Evolutionary conservation across 2,329 filamentous ascomycete genomes (phyloP).

Genomic region (Diaporthe vexans): DNA sequence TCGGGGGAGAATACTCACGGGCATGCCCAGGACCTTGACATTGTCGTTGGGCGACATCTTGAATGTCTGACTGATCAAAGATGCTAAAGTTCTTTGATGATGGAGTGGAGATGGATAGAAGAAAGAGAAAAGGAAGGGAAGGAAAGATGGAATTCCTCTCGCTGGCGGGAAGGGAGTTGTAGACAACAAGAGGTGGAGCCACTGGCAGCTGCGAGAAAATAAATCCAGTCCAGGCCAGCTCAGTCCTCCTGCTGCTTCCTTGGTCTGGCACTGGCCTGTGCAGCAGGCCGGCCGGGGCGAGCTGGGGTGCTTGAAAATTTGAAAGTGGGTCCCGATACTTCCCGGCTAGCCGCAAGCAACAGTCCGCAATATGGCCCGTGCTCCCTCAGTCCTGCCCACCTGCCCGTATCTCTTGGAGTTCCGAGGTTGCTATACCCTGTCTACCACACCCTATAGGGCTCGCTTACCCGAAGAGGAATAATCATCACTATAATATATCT

Average conservation of each 20-base stretch:
- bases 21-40: constrained; percentile 76
- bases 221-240: constrained; percentile 32
- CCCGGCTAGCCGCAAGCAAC: constrained; percentile 34
- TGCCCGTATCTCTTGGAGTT: neutral
- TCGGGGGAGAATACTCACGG: constrained; percentile 63
- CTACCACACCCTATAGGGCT: no score
- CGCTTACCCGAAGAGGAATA: no score
- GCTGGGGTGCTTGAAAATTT: constrained; percentile 32
- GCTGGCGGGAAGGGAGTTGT: constrained; percentile 43
- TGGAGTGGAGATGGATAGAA: constrained; percentile 73
- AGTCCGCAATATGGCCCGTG: constrained; percentile 18
- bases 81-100: constrained; percentile 57
- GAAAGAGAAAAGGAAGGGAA: constrained; percentile 51
- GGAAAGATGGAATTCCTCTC: constrained; percentile 51
- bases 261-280: constrained; percentile 12
- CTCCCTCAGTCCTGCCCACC: neutral
- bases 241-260: constrained; percentile 18
- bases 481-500: no score
- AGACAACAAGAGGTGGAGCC: constrained; percentile 33
- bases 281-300: constrained; percentile 17
- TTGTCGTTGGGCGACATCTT: constrained; percentile 70
- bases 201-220: constrained; percentile 61
- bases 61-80: constrained; percentile 55
- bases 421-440: no score
- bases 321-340: constrained; percentile 36